Base-by-base conservation (phyloP, 2,329 filamentous ascomycete species). In the Fusarium sp. region DNA sequence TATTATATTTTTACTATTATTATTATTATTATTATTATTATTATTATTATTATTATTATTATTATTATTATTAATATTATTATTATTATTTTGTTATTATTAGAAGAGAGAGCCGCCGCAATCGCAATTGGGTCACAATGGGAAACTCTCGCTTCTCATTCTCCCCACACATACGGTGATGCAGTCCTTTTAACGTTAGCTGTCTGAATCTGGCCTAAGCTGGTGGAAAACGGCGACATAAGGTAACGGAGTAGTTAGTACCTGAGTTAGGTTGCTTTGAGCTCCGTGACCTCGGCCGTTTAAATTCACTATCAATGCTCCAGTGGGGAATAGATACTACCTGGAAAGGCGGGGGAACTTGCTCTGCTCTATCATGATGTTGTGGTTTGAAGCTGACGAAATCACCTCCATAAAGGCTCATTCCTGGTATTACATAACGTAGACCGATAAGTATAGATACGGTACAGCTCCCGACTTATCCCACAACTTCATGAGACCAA, bases 171-270 rank as follows among this genome's bases (percentile, higher is more conserved):
- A 45, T 57, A 61, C 27, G 38, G 35, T 58, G 64, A 66, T 45
- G 54, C 55, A 73, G 58, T 21, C 38, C 27, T 46, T 48, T 25
- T 33, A 18, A 35, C 33, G 33, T 35, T 9, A 38, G 52, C 48
- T 71, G 67, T 42, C 52, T 63, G 29, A 25, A 71, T 63, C 31
- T 60, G 60, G 54, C 45, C 48, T 52, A 48, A 58, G 44, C 57
- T 52, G 55, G 38, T 71, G 69, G 69, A 69, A 72, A 72, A 72
- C 51, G 45, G 41, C 59, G 69, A 69, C 59, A 65, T 56, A 29
- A 48, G 45, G 45, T 31, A 48, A 48, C n/a, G n/a, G 45, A 27
- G 21, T 46, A 46, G 25, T 29, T 29, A 19, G 25, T 31, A 31
- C 31, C 31, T 31, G 14, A 70, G 45, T 39, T 29, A 12, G 69